Base-by-base conservation (phyloP, 2,329 filamentous ascomycete species). In the Sarocladium brachiariae region DNA sequence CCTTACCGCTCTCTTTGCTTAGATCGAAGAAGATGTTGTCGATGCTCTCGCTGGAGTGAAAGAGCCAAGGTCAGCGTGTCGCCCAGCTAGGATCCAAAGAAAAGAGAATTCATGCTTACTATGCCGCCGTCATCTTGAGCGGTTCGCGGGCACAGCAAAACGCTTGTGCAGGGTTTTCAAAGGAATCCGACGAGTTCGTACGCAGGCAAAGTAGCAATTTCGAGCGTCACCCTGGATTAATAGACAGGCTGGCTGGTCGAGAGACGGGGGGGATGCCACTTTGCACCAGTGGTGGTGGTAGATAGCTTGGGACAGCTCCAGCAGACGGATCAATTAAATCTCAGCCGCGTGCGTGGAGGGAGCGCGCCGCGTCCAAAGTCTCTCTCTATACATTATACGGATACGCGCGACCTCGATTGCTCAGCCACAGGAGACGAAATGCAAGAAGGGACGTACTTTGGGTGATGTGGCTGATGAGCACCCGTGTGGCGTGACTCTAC, bases 1-100 rank as follows among this genome's bases (percentile, higher is more conserved):
- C 96, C 73, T 92, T 93, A 59, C 93, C 93, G 53, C 84, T 80
- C 70, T 93, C 86, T 69, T 90, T 93, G 61, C 91, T 96, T 54
- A 99, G 81, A 68, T 99, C 92, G 61, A 99, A 83, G 71, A 93
- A 91, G 72, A 97, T 96, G 71, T 89, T 90, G 66, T 97, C 92
- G 72, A 99, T 99, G 65, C 86, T 93, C 81, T 99, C 93, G 59
- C 81, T 85, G 53, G 9, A 47, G 24, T 43, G 39, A 35, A 34
- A 25, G 37, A 46, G 55, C 55, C 60, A 55, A 51, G 45, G 38
- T 47, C 16, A 47, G 43, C 13, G 31, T 47, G 31, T 24, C 43
- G 43, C 43, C 14, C 7, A 18, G n/a, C 10, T 45, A 19, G 39
- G 43, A 30, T 19, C 21, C 21, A 13, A 45, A 25, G 27, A 19